These are phyloP conservation scores for Arabis hirsuta DNA, from an alignment of 345 rosid species.

Conservation along the genomic window DNA sequence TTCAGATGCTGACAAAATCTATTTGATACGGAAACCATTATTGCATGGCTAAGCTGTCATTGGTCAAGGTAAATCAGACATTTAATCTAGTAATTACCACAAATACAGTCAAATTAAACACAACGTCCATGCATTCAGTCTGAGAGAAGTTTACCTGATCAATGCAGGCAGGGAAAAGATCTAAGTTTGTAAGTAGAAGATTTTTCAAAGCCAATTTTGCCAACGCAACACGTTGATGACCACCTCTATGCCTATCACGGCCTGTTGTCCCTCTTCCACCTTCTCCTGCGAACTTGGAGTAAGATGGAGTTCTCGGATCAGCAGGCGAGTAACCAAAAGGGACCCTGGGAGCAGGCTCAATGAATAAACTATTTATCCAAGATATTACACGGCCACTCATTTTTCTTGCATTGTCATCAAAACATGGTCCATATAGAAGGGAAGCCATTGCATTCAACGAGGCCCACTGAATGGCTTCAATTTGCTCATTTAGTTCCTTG, in stretches of 20 bases:
- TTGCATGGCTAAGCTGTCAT: slow-evolving; percentile 13
- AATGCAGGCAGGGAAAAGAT: slow-evolving; percentile 96
- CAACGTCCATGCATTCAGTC: slow-evolving; percentile 29
- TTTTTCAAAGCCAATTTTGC: slow-evolving; percentile 95
- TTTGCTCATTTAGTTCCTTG: slow-evolving; percentile 87
- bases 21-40: slow-evolving; percentile 26
- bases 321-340: slow-evolving; percentile 98
- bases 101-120: neutral
- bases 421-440: slow-evolving; percentile 92
- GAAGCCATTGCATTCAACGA: slow-evolving; percentile 98
- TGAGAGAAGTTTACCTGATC: slow-evolving; percentile 73
- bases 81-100: slow-evolving; percentile 16
- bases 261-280: slow-evolving; percentile 79
- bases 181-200: slow-evolving; percentile 95
- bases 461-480: slow-evolving; percentile 98
- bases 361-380: slow-evolving; percentile 97
- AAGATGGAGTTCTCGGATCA: slow-evolving; percentile 88
- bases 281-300: slow-evolving; percentile 85
- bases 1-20: slow-evolving; percentile 9
- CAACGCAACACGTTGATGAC: slow-evolving; percentile 89
- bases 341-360: slow-evolving; percentile 93
- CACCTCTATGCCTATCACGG: slow-evolving; percentile 86
- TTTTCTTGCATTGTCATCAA: slow-evolving; percentile 98
- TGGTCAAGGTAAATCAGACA: slow-evolving; percentile 25
- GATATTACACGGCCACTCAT: slow-evolving; percentile 96